phyloP scores from a whole-genome alignment of 192 early-diverging fungal species.

The Spizellomyces sp. region DNA sequence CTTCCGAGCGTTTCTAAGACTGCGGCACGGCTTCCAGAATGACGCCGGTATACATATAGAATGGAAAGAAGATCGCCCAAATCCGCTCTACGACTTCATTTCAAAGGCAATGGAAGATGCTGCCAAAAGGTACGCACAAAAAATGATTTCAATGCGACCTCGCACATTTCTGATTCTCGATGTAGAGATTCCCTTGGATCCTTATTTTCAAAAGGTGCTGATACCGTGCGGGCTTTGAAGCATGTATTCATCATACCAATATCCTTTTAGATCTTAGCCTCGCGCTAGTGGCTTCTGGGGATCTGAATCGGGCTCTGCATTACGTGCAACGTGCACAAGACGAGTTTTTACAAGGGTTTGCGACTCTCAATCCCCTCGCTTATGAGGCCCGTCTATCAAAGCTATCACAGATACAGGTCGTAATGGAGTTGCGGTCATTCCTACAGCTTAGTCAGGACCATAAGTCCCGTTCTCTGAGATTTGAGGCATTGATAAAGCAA shows the following conservation, averaged over 20 bases:
- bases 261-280: constrained; percentile 9
- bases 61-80: constrained; percentile 54
- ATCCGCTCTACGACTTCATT: constrained; percentile 59
- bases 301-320: constrained; percentile 31
- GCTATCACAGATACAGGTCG: constrained; percentile 13
- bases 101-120: constrained; percentile 29
- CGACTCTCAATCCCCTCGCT: constrained; percentile 28
- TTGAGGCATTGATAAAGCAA: neutral
- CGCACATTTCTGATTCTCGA: neutral
- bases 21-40: constrained; percentile 40
- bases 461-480: neutral
- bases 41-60: constrained; percentile 42
- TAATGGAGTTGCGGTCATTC: constrained; percentile 33
- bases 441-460: constrained; percentile 17
- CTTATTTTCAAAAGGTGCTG: too few species aligned
- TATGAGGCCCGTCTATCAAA: constrained; percentile 9
- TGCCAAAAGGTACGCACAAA: constrained; percentile 29
- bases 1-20: constrained; percentile 53
- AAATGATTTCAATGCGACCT: neutral
- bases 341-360: constrained; percentile 27
- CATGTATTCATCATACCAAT: too few species aligned
- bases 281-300: constrained; percentile 10
- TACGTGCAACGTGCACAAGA: constrained; percentile 34
- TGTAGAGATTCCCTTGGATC: too few species aligned
- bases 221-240: too few species aligned